Base-by-base conservation (phyloP, 225 moss, liverwort and hornwort genomes). In the Sphagnum contortum region DNA sequence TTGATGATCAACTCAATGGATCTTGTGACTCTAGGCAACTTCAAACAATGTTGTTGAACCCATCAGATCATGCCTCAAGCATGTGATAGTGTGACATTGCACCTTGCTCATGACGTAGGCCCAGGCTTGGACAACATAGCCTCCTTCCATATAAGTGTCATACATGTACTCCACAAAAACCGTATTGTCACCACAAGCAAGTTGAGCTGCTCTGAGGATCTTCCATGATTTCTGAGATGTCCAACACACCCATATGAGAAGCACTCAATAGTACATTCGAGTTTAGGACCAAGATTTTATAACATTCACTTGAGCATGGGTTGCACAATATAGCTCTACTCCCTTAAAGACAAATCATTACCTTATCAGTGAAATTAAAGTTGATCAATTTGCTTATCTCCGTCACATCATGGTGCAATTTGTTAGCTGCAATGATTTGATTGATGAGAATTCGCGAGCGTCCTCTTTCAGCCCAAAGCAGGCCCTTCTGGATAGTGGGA, bases 151-250 rank as follows among this genome's bases (percentile, higher is more conserved):
- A 52, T 52, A 52, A 45, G 66, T 6, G 11, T 70, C 70, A 45
- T 69, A 70, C 44, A 61, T 75, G 57, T 67, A 75, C 51, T 75
- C 66, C 58, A 75, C 70, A 12, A 75, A 70, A 13, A 75, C 75
- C 9, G 75, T 67, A 10, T 46, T 67, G 65, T 70, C 57, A 4
- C 75, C 75, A 70, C 29, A 75, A 2, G 70, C 65, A 63, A 63
- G 57, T 51, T 44, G 75, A 5, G 70, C 52, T 5, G 29, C 14
- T 48, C 2, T 12, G 61, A 75, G 61, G 9, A 57, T 58, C 10
- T 44, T 45, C 75, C 60, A 75, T 48, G 3, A 44, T 9, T 74
- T 63, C 68, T 74, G 50, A 52, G 51, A 52, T 63, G 3, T 29
- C 62, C 69, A 56, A 13, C 53, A 62, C n/a, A 47, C 1, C 51